Base-by-base conservation (phyloP, 768 basidiomycete species). In the Mycena latifolia region DNA sequence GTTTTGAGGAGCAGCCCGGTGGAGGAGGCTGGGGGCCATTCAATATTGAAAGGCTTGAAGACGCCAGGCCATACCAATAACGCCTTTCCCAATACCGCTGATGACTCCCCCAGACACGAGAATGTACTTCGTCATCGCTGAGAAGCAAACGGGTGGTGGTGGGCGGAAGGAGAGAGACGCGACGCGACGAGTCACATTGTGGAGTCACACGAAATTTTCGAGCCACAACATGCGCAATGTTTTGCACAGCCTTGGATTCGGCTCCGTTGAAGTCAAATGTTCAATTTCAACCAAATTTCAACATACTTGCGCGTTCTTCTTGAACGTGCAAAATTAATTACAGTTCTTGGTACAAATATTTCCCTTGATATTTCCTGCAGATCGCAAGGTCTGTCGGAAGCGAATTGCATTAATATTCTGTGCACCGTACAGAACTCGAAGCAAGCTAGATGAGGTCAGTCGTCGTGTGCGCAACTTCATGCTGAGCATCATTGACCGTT, bases 81-180 rank as follows among this genome's bases (percentile, higher is more conserved):
- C 95, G 72, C 97, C 97, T 88, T 99, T 99, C 69, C 97, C 97
- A 74, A 99, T 99, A 59, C 97, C 97, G 74, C 95, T 97, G 76
- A 99, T 93, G 63, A 99, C 97, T 79, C 97, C 97, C 64, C 97
- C 97, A 41, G 93, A 95, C 31, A 99, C 94, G 69, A 99, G 73
- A 74, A 98, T 99, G 82, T 94, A 99, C 82, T 98, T 98, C 66
- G 93, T 95, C 93, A 96, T 96, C 57, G 70, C 62, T 63, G 67
- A n/a, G n/a, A 46, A 46, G 47, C 24, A 7, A 47, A 28, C 37
- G 27, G 18, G 39, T 52, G 51, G 51, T 27, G 39, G 56, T 55
- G 60, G 29, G 33, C 24, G 48, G 28, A 29, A 31, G 18, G 9
- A 47, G 43, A 22, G 33, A 50, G 25, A 54, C 51, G 58, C 64